phyloP scores from a whole-genome alignment of 2,329 filamentous ascomycete genomes.

The Trichoderma brevicompactum region DNA sequence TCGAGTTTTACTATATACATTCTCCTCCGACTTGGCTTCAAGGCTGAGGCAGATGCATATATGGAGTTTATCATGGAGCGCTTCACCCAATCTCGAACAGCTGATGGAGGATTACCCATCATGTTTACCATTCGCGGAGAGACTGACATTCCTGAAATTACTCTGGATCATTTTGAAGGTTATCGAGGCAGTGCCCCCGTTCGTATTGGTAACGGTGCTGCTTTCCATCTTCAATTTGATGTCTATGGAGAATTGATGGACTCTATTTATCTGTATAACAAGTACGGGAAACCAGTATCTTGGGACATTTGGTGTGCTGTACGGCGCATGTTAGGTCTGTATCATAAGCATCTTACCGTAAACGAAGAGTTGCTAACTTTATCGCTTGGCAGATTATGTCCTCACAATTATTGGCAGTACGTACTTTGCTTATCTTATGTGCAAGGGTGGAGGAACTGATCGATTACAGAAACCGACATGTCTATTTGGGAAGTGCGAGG shows the following conservation, averaged over 20 bases:
- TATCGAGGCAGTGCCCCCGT: conserved; percentile 73
- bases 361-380: neutral
- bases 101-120: conserved; percentile 70
- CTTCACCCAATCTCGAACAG: conserved; percentile 63
- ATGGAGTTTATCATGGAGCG: conserved; percentile 78
- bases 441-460: conserved; percentile 26
- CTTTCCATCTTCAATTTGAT: conserved; percentile 76
- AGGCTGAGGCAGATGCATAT: conserved; percentile 75
- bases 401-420: conserved; percentile 66
- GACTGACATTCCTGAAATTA: conserved; percentile 73
- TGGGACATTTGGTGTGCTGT: conserved; percentile 78
- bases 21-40: conserved; percentile 75
- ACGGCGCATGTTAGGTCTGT: conserved; percentile 63
- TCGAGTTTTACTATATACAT: conserved; percentile 80
- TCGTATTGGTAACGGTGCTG: conserved; percentile 76
- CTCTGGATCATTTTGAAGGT: conserved; percentile 71
- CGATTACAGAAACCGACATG: conserved; percentile 67
- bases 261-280: conserved; percentile 77
- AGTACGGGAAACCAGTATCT: conserved; percentile 74
- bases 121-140: conserved; percentile 81
- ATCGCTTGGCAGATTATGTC: conserved; percentile 62
- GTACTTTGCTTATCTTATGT: neutral
- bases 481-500: conserved; percentile 84
- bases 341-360: neutral
- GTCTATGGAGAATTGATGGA: conserved; percentile 82